phyloP scores from a whole-genome alignment of 2,329 filamentous ascomycete species.

The Xenoacremonium recifei region DNA sequence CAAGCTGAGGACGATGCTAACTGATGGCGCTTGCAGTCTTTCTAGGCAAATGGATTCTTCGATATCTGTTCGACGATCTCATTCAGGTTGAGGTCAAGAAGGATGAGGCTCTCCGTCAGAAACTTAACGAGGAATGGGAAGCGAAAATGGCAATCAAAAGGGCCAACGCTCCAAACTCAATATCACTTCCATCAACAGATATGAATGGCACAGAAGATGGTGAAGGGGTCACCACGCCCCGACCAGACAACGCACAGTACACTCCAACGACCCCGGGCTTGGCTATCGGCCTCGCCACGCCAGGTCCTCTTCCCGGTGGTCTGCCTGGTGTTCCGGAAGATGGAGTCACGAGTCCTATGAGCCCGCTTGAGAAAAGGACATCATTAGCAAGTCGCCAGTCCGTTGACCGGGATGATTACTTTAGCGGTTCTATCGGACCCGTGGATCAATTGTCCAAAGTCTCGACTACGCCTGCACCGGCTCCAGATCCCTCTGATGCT shows the following conservation, averaged over 20 bases:
- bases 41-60: slow-evolving; percentile 91
- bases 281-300: slow-evolving; percentile 75
- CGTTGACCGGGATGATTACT: slow-evolving; percentile 72
- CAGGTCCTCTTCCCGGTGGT: slow-evolving; percentile 46
- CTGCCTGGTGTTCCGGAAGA: slow-evolving; percentile 51
- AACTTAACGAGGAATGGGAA: slow-evolving; percentile 62
- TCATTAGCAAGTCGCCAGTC: slow-evolving; percentile 61
- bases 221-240: slow-evolving; percentile 57
- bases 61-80: slow-evolving; percentile 85
- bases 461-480: slow-evolving; percentile 43
- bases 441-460: slow-evolving; percentile 45
- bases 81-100: slow-evolving; percentile 87
- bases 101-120: slow-evolving; percentile 71
- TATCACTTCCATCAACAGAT: slow-evolving; percentile 40
- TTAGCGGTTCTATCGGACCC: slow-evolving; percentile 60
- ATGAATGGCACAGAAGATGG: slow-evolving; percentile 36
- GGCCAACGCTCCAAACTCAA: slow-evolving; percentile 59
- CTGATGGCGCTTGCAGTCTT: slow-evolving; percentile 65
- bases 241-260: slow-evolving; percentile 61
- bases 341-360: slow-evolving; percentile 38
- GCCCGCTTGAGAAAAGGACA: slow-evolving; percentile 52
- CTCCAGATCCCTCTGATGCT: slow-evolving; percentile 50
- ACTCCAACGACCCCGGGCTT: slow-evolving; percentile 72
- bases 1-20: slow-evolving; percentile 19
- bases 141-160: slow-evolving; percentile 56